Evolutionary conservation across 768 basidiomycete genomes (phyloP), one percentile per base, ranked within the genome.

Genomic region (Pleurotus djamor): DNA sequence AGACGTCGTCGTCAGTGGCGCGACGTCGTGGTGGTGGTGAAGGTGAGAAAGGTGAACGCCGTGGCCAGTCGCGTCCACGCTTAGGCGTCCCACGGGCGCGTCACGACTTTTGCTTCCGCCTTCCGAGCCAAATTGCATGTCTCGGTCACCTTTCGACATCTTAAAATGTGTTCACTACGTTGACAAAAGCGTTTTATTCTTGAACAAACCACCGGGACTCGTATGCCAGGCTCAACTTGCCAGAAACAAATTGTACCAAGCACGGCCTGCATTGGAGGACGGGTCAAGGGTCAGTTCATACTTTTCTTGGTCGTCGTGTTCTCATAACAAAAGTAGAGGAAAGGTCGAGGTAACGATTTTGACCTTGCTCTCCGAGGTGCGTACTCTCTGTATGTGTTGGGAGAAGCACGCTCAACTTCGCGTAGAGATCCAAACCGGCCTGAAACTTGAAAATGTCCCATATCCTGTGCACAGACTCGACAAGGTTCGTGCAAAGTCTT

Each of bases 401-500:
- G n/a, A 60, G 49, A 41, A 58, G 41, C 34, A n/a, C 52, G 10
- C 59, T 43, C 9, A 58, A 58, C 33, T 38, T 63, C 8, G 50
- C 56, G 64, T 9, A 37, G 57, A 54, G 7, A 21, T 49, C 49
- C 38, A 7, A 13, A 58, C 7, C 44, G 21, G 36, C 51, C 55
- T 63, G 62, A 63, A 72, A 68, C 77, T 49, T 60, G 71, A 38
- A 65, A 68, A 37, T 49, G 64, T 21, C 58, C 82, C 51, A 5
- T 74, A 74, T 56, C 73, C 82, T 5, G 80, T 89, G 17, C 88
- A 90, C 66, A 80, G 88, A 12, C 76, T 90, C 4, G 88, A 89
- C 73, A 87, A 86, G 75, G 88, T 84, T 28, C 13, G 68, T 52
- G 36, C 17, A n/a, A 21, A 47, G 6, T 13, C 44, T 4, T 41